Conservation (phyloP, 1,284 basidiomycete genomes). For the Tilletia walkeri region DNA sequence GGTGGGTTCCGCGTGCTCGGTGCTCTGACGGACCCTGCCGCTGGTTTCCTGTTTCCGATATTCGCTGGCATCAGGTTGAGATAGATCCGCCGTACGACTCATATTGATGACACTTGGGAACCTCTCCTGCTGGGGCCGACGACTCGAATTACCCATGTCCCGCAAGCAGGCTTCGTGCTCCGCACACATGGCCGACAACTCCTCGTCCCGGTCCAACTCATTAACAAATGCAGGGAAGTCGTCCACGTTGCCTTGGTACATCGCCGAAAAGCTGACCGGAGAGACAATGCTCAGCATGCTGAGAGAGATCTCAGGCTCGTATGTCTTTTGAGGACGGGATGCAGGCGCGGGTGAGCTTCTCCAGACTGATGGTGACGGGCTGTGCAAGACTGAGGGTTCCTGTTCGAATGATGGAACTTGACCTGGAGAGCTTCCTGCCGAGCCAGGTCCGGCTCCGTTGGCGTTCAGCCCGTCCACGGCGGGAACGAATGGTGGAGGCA, state of each 20-base stretch:
- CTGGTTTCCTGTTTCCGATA: background rate
- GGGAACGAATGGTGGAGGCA: constrained; percentile 38
- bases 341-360: background rate
- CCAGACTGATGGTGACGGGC: constrained; percentile 25
- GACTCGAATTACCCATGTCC: constrained; percentile 26
- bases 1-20: constrained; percentile 20
- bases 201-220: constrained; percentile 29
- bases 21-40: background rate
- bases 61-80: constrained; percentile 1
- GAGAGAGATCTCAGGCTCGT: background rate
- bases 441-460: background rate
- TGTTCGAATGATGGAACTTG: constrained; percentile 17
- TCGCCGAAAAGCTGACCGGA: constrained; percentile 39
- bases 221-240: constrained; percentile 49
- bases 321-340: background rate
- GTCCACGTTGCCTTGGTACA: constrained; percentile 42
- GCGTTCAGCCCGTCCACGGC: background rate
- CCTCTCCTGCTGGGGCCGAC: constrained; percentile 21
- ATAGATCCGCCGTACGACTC: constrained; percentile 2
- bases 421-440: background rate
- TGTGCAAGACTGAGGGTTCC: constrained; percentile 28
- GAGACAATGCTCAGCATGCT: background rate
- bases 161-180: constrained; percentile 18
- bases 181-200: constrained; percentile 24
- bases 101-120: too few relatives aligned